Evolutionary conservation across 257 asterid species (phyloP), one percentile per base, ranked within the genome.

Genomic region (Anisodus acutangulus): DNA sequence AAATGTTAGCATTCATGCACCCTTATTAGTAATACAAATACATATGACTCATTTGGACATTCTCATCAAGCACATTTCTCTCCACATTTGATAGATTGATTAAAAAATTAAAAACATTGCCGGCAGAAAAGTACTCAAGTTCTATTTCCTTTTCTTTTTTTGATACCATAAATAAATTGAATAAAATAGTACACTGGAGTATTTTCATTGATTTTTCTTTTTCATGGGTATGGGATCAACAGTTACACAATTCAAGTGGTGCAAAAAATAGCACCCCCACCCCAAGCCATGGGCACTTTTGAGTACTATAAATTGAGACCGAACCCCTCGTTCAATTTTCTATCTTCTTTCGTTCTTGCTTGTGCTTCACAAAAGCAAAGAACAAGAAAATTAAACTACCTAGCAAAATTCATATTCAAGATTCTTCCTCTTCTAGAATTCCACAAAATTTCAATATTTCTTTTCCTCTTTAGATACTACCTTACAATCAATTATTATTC

Each of bases 231-330:
- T 80, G 83, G 54, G 58, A 80, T 63, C 45, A 62, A 86, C 86
- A 85, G 59, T 76, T 84, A 55, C 84, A 90, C 72, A 85, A 84
- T 85, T 84, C 93, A 93, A 90, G 92, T 94, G 97, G 93, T 79
- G 87, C 88, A 71, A 78, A 89, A 87, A 85, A 64, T 16, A 0
- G 4, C 51, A 58, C 35, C 4, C 39, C 58, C 2, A 2, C 53
- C 58, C 57, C 72, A 81, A 85, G 83, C n/a, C 80, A 68, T 58
- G 74, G 37, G 85, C 80, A 84, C 88, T 82, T 83, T 87, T 87
- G 79, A 76, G 88, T 92, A 91, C 95, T 93, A 92, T 90, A 94
- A 94, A 94, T 90, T 86, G 88, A 57, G 88, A 83, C 85, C 90
- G 89, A 86, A 83, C 88, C 90, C 89, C 85, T 41, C 45, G 54